Conservation (phyloP, 1,139 yeast genomes). For the Pichia cactophila region DNA sequence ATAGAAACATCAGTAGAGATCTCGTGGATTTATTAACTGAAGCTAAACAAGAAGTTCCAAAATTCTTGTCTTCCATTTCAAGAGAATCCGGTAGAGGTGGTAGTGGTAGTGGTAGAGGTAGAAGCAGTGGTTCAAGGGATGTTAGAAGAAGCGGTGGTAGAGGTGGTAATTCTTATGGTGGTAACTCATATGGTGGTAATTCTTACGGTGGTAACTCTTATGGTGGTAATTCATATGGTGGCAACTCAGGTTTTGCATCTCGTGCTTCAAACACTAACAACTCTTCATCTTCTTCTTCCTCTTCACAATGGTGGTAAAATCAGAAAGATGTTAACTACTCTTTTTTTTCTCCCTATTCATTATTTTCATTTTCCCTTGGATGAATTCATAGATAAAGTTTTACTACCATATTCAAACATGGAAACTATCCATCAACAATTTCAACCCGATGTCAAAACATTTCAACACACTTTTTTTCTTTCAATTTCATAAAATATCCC, state of each 20-base stretch:
- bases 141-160: conserved; percentile 28
- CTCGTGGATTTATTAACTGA: conserved; percentile 80
- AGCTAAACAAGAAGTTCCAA: conserved; percentile 97
- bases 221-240: conserved; percentile 16
- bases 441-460: background rate
- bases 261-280: conserved; percentile 13
- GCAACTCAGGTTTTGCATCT: conserved; percentile 4
- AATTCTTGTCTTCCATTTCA: conserved; percentile 69
- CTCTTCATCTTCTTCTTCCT: conserved; percentile 5
- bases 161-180: conserved; percentile 13
- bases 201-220: conserved; percentile 12
- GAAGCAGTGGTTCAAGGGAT: conserved; percentile 31
- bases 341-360: background rate
- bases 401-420: conserved; percentile 1
- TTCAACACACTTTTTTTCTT: background rate
- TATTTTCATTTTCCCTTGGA: background rate
- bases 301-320: conserved; percentile 22
- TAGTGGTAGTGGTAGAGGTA: conserved; percentile 46
- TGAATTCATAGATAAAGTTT: conserved; percentile 1
- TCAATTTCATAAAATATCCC: background rate
- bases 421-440: conserved; percentile 3
- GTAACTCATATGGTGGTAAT: conserved; percentile 15
- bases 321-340: background rate
- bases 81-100: conserved; percentile 71
- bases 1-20: conserved; percentile 83